These are phyloP conservation scores for Mrakia frigida DNA, from an alignment of 768 basidiomycete species.

Conservation along the genomic window DNA sequence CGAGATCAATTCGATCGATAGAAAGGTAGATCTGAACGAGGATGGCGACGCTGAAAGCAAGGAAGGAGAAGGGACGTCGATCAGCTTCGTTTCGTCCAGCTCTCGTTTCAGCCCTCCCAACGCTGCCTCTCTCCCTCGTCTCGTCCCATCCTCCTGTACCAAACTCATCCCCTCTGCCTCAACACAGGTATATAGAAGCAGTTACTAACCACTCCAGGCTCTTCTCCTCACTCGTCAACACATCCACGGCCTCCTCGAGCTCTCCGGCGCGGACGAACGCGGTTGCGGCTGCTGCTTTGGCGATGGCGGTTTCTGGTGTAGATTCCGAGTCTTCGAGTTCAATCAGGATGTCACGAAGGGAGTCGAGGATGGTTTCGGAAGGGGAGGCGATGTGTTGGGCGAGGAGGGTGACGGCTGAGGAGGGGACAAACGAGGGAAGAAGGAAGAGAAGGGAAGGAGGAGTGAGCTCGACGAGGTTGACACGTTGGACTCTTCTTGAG, in stretches of 20 bases:
- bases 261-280: conserved; percentile 80
- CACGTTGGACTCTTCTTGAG: not conserved
- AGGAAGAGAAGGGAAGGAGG: conserved; percentile 33
- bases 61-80: not conserved
- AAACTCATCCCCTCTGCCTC: not conserved
- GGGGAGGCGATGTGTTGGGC: conserved; percentile 57
- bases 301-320: conserved; percentile 54
- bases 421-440: conserved; percentile 14
- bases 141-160: not conserved
- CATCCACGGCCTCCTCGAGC: conserved; percentile 87
- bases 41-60: conserved; percentile 60
- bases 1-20: conserved; percentile 80
- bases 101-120: not conserved
- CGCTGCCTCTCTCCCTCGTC: not conserved
- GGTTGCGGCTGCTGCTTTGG: conserved; percentile 73
- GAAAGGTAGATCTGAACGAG: conserved; percentile 83
- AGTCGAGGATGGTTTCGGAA: conserved; percentile 58
- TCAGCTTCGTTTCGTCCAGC: not conserved
- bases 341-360: conserved; percentile 75
- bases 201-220: conserved; percentile 78
- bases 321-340: conserved; percentile 68
- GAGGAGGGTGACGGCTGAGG: conserved; percentile 59
- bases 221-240: conserved; percentile 63
- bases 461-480: conserved; percentile 6
- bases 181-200: not conserved